A percentile compares a stretch with the other conserved stretches of the same genome.
phyloP scores from a whole-genome alignment of 2,329 filamentous ascomycete genomes.

The Furcasterigmium sp. region DNA sequence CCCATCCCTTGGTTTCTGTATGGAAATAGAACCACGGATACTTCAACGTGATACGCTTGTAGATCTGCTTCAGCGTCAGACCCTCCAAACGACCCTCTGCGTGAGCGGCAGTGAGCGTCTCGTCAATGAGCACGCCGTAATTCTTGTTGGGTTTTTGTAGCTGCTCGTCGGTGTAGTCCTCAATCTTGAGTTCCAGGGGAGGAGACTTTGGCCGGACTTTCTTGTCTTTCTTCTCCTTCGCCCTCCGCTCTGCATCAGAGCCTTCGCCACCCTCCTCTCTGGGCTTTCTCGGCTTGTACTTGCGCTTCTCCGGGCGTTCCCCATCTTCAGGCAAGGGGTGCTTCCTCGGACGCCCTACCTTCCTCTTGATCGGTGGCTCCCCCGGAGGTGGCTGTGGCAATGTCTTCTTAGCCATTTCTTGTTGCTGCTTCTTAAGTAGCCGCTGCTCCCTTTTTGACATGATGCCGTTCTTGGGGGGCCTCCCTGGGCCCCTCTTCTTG shows the following conservation, averaged over 20 bases:
- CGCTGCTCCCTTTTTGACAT: slow-evolving; percentile 75
- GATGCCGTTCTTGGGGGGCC: slow-evolving; percentile 76
- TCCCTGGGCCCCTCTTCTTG: slow-evolving; percentile 71
- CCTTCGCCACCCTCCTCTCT: slow-evolving; percentile 51
- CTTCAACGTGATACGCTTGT: slow-evolving; percentile 53
- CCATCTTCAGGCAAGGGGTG: slow-evolving; percentile 55
- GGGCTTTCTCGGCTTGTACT: slow-evolving; percentile 59
- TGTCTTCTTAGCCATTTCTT: slow-evolving; percentile 47
- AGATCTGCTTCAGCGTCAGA: slow-evolving; percentile 56
- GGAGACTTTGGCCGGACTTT: slow-evolving; percentile 56
- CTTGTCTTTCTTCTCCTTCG: slow-evolving; percentile 55
- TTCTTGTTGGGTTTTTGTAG: slow-evolving; percentile 58
- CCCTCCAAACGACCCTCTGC: slow-evolving; percentile 39
- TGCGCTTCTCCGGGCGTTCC: slow-evolving; percentile 56
- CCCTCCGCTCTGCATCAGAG: slow-evolving; percentile 50
- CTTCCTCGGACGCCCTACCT: slow-evolving; percentile 61
- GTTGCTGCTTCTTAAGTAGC: slow-evolving; percentile 53
- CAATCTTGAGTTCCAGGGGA: slow-evolving; percentile 47
- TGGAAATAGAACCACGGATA: slow-evolving; percentile 57
- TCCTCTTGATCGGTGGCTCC: slow-evolving; percentile 54
- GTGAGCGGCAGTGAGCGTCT: slow-evolving; percentile 49
- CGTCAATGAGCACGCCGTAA: slow-evolving; percentile 56
- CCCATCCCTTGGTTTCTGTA: slow-evolving; percentile 60
- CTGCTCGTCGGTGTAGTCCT: slow-evolving; percentile 53
- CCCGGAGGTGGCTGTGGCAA: slow-evolving; percentile 38